These are phyloP conservation scores for Raddia guianensis DNA, from an alignment of 176 grass and related monocot species.

Conservation along the genomic window DNA sequence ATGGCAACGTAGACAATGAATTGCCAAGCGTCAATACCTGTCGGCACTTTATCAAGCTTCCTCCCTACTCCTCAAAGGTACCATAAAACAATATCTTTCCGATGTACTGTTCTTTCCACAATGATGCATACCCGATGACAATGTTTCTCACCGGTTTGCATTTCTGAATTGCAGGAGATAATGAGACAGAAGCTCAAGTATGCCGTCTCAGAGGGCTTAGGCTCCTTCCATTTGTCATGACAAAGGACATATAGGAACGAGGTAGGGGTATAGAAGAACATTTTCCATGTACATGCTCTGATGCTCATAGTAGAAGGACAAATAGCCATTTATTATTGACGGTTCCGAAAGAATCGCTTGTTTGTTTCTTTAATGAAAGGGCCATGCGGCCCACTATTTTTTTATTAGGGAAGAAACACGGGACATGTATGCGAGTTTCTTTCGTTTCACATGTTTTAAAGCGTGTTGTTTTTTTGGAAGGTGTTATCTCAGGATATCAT, in stretches of 20 bases:
- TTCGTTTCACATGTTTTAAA: too few relatives aligned
- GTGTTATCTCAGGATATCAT: too few relatives aligned
- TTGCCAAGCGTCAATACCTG: slow-evolving; percentile 75
- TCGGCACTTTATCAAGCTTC: slow-evolving; percentile 73
- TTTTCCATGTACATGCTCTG: background rate
- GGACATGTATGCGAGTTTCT: too few relatives aligned
- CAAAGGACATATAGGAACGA: background rate
- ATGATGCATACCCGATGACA: background rate
- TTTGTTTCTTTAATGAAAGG: background rate
- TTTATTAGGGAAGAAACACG: too few relatives aligned
- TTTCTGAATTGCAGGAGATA: slow-evolving; percentile 46
- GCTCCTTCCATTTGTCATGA: slow-evolving; percentile 65
- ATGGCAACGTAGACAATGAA: slow-evolving; percentile 48
- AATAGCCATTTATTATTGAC: background rate
- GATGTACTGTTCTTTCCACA: background rate
- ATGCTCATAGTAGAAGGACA: background rate
- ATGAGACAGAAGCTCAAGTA: slow-evolving; percentile 58
- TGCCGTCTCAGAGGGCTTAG: slow-evolving; percentile 51
- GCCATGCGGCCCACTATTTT: too few relatives aligned
- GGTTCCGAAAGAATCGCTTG: background rate
- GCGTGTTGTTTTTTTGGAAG: too few relatives aligned
- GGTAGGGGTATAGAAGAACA: background rate
- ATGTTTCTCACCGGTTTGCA: slow-evolving; percentile 8
- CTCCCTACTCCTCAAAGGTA: slow-evolving; percentile 80
- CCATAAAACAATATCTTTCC: background rate